Base-by-base conservation (phyloP, 2,329 filamentous ascomycete genomes). In the Daldinia eschscholtzii region DNA sequence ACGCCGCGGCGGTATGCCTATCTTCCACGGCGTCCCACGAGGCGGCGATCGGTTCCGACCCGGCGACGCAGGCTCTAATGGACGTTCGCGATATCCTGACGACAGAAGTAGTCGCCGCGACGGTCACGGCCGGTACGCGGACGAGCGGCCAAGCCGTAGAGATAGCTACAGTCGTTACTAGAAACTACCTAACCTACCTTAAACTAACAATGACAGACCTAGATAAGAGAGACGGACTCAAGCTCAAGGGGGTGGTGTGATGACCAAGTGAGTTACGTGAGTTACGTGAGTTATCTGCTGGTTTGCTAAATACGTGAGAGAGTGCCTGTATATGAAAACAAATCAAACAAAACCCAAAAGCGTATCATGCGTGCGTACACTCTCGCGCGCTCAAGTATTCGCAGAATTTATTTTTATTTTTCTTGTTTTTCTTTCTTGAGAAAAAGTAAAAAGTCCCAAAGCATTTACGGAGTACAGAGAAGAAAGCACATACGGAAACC, bases 11-110 rank as follows among this genome's bases (percentile, higher is more conserved):
- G 74, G 76, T 20, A 73, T 72, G 42, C 73, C 74, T 6, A 73
- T 75, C 57, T 68, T 72, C 56, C 76, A 78, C 41, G 77, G 77
- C 26, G 75, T 79, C 2, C 77, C 77, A 10, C 68, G 74, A 70
- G 77, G 77, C n/a, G 77, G 77, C 15, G 77, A 79, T 41, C 72
- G 77, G 35, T 79, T 79, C 67, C 75, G 77, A 20, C 77, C 75
- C 10, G 57, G 73, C 2, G 72, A 68, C 3, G 68, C 73, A 2
- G 64, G 73, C 15, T 70, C 72, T 28, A 73, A 74, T 59, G 74
- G 74, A 48, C 72, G 76, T 52, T 62, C 72, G 39, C 72, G 68
- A 26, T 70, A 65, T 26, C 63, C 73, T n/a, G 71, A 72, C 23
- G 69, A 72, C 9, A 39, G 72, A 70, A 73, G 65, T 60, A 60